A percentile compares a stretch with the other conserved stretches of the same genome.
These are phyloP conservation scores for Persicaria maculosa DNA, from an alignment of 148 eudicot genomes.

Conservation along the genomic window DNA sequence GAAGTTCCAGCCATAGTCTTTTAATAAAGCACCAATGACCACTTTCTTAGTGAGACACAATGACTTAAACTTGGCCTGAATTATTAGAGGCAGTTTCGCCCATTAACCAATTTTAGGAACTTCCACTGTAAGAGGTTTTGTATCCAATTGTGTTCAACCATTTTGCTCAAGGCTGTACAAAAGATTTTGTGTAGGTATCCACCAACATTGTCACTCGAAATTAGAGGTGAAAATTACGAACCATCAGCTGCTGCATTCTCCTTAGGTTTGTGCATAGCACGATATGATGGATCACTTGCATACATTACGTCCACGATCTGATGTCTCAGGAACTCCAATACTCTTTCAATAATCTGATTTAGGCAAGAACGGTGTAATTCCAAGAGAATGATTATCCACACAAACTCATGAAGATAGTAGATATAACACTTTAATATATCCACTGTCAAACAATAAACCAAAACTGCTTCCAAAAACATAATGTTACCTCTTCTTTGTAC, in stretches of 20 bases:
- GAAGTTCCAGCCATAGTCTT: background rate
- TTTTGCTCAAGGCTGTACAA: background rate
- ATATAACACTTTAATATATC: background rate
- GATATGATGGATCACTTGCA: slow-evolving; percentile 83
- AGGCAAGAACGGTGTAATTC: slow-evolving; percentile 19
- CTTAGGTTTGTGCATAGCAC: slow-evolving; percentile 80
- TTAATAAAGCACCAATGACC: background rate
- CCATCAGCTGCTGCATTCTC: slow-evolving; percentile 67
- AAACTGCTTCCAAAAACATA: background rate
- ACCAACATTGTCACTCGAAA: background rate
- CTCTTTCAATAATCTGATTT: slow-evolving; percentile 76
- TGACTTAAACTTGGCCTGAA: background rate
- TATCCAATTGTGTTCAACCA: background rate
- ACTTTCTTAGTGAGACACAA: background rate
- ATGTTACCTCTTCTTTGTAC: slow-evolving; percentile 81
- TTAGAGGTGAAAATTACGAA: slow-evolving; percentile 19
- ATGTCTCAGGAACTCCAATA: slow-evolving; percentile 80
- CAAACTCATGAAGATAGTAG: background rate
- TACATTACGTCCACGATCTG: slow-evolving; percentile 79
- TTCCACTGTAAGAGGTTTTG: background rate
- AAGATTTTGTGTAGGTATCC: background rate
- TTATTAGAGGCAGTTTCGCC: background rate
- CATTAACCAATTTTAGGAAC: background rate
- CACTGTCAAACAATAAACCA: background rate
- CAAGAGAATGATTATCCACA: background rate